Conservation (phyloP, 148 eudicot genomes). For the Amaranthus palmeri region DNA sequence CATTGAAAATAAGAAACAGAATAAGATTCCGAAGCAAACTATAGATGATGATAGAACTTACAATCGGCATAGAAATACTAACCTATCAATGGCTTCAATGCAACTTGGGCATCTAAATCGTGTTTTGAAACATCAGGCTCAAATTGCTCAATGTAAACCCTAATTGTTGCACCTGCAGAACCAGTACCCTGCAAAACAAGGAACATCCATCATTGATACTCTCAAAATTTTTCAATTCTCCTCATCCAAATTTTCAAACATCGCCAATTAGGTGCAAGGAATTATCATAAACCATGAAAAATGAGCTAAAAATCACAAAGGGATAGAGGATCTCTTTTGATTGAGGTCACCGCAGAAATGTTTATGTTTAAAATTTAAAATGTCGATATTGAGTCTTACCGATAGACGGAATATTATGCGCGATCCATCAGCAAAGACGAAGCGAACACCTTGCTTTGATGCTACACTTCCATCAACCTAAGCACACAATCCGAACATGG, state of each 20-base stretch:
- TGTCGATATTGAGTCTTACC: slow-evolving; percentile 24
- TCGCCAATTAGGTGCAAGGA: no score
- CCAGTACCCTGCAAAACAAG: slow-evolving; percentile 76
- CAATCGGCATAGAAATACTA: slow-evolving; percentile 5
- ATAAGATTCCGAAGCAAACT: slow-evolving; percentile 1
- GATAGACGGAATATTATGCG: slow-evolving; percentile 87
- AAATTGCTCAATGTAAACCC: slow-evolving; percentile 84
- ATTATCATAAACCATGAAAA: neutral
- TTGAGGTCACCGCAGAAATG: no score
- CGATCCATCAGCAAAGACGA: slow-evolving; percentile 93
- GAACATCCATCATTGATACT: neutral
- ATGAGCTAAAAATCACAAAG: neutral
- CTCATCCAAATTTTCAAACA: no score
- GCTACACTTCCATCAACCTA: slow-evolving; percentile 95
- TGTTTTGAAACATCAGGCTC: slow-evolving; percentile 89
- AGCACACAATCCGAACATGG: neutral
- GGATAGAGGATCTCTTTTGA: no score
- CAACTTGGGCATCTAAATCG: slow-evolving; percentile 78
- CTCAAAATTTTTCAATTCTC: no score
- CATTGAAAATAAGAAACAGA: neutral
- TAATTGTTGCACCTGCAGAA: slow-evolving; percentile 89
- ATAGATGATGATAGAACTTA: neutral
- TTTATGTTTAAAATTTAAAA: neutral
- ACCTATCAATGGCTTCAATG: slow-evolving; percentile 93
- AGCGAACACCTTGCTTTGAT: slow-evolving; percentile 91